Evolutionary conservation across 768 basidiomycete genomes (phyloP).

Genomic region (Boletus tylopilopsis): DNA sequence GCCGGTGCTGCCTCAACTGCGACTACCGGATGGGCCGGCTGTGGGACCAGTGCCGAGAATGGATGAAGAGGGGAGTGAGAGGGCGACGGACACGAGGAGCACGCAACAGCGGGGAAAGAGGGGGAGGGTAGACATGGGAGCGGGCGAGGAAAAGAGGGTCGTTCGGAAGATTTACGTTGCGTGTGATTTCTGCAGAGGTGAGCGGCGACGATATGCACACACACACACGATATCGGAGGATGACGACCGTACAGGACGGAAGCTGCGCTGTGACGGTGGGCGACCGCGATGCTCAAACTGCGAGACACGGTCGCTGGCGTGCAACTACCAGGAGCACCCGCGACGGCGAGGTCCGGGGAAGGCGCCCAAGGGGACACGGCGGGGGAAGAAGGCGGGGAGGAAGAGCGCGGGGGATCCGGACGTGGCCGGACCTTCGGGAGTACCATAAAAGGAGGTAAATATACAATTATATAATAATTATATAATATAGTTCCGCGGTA

Average conservation of each 20-base stretch:
- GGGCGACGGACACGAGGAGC: slow-evolving; percentile 1
- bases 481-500: slow-evolving; percentile 30
- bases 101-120: slow-evolving; percentile 18
- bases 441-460: slow-evolving; percentile 21
- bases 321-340: slow-evolving; percentile 49
- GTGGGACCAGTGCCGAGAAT: neutral
- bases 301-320: slow-evolving; percentile 45
- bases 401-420: slow-evolving; percentile 25
- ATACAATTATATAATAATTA: slow-evolving; percentile 24
- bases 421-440: slow-evolving; percentile 24
- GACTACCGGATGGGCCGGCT: slow-evolving; percentile 21
- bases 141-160: slow-evolving; percentile 22
- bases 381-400: slow-evolving; percentile 38
- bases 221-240: neutral
- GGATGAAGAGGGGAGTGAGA: slow-evolving; percentile 16
- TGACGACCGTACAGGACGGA: slow-evolving; percentile 48
- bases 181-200: slow-evolving; percentile 77
- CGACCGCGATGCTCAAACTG: slow-evolving; percentile 66
- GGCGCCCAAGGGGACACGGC: slow-evolving; percentile 58
- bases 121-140: slow-evolving; percentile 12
- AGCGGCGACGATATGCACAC: slow-evolving; percentile 18
- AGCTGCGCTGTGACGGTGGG: slow-evolving; percentile 69
- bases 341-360: slow-evolving; percentile 74
- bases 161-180: slow-evolving; percentile 44
- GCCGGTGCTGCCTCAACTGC: slow-evolving; percentile 28